These are phyloP conservation scores for Exophiala bonariae DNA, from an alignment of 2,329 filamentous ascomycete genomes.

Conservation along the genomic window DNA sequence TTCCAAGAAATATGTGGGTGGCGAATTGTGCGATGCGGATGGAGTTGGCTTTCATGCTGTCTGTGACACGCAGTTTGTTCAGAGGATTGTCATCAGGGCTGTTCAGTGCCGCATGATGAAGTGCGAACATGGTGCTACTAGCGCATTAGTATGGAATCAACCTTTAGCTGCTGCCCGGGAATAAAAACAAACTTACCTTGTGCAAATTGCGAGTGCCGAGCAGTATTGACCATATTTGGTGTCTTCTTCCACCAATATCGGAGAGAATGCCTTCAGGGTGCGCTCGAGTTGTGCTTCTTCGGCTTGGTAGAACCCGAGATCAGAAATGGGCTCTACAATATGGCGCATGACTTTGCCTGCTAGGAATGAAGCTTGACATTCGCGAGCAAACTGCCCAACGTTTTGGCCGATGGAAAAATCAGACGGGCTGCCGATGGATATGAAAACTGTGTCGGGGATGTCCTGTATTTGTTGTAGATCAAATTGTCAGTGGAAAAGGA, in stretches of 20 bases:
- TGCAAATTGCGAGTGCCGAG: constrained; percentile 4
- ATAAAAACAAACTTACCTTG: neutral
- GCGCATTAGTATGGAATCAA: neutral
- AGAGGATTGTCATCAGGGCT: neutral
- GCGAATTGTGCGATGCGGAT: constrained; percentile 6
- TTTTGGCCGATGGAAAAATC: constrained; percentile 9
- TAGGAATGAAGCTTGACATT: constrained; percentile 10
- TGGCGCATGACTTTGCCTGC: constrained; percentile 6
- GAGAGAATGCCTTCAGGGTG: constrained; percentile 5
- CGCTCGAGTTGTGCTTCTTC: constrained; percentile 8
- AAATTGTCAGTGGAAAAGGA: neutral
- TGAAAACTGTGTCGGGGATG: neutral
- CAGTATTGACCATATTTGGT: constrained; percentile 8
- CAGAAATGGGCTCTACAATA: constrained; percentile 4
- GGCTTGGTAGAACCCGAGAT: constrained; percentile 3
- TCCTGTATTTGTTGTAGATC: neutral
- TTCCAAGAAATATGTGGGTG: neutral
- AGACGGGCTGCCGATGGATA: constrained; percentile 1
- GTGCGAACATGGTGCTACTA: constrained; percentile 3
- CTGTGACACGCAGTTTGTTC: neutral
- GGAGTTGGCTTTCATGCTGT: constrained; percentile 1
- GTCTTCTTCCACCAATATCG: constrained; percentile 5
- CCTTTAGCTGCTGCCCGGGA: neutral
- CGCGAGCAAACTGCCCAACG: constrained; percentile 9
- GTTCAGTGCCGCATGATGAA: neutral